phyloP scores from a whole-genome alignment of 371 early-diverging fungal genomes.

The Mortierella sp. region DNA sequence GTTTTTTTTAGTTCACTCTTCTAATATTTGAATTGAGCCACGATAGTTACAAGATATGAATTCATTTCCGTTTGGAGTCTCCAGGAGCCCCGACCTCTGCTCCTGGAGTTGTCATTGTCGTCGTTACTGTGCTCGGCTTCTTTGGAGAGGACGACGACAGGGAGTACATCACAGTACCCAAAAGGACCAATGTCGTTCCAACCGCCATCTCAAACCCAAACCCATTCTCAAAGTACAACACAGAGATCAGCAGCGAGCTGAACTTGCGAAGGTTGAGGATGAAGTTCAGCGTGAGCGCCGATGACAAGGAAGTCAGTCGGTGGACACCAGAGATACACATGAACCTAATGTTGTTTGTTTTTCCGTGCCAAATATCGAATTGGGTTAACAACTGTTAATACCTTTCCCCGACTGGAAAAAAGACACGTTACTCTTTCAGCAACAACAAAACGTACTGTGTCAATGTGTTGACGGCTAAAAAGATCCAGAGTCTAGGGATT shows the following conservation, averaged over 20 bases:
- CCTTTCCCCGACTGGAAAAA: neutral
- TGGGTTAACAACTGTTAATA: neutral
- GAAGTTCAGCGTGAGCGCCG: conserved; percentile 88
- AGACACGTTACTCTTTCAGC: neutral
- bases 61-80: neutral
- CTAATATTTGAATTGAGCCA: too few relatives aligned
- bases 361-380: too few relatives aligned
- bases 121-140: neutral
- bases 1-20: too few relatives aligned
- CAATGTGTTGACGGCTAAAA: conserved; percentile 74
- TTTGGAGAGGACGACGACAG: conserved; percentile 31
- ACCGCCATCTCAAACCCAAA: conserved; percentile 74
- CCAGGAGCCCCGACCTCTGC: neutral
- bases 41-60: neutral
- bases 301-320: conserved; percentile 79
- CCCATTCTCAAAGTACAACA: conserved; percentile 85
- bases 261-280: conserved; percentile 91
- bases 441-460: conserved; percentile 78
- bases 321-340: conserved; percentile 92
- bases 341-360: conserved; percentile 58
- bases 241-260: conserved; percentile 82
- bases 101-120: neutral
- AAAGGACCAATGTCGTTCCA: conserved; percentile 81
- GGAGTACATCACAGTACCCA: conserved; percentile 85
- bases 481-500: conserved; percentile 80